Evolutionary conservation across 495 filamentous ascomycete genomes (phyloP).

Genomic region (Penicillium steckii): DNA sequence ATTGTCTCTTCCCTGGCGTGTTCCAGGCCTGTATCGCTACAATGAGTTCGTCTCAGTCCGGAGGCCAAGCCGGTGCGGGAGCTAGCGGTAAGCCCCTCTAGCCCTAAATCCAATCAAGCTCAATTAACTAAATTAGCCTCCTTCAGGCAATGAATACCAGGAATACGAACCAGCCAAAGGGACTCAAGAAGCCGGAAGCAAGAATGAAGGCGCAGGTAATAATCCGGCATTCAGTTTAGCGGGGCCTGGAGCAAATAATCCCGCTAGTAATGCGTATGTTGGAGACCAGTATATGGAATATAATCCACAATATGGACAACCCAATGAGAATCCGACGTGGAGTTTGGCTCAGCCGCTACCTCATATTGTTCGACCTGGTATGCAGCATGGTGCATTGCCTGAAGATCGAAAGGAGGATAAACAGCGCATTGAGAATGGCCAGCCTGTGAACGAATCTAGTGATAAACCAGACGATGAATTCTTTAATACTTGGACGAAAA

Average conservation of each 20-base stretch:
- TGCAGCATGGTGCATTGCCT: constrained; percentile 13
- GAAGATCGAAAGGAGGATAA: background rate
- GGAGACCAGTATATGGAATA: constrained; percentile 14
- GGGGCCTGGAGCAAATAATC: constrained; percentile 6
- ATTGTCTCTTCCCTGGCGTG: background rate
- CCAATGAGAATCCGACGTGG: constrained; percentile 23
- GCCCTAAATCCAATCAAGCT: constrained; percentile 4
- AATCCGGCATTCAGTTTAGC: constrained; percentile 15
- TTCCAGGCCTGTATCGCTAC: background rate
- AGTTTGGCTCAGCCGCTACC: constrained; percentile 30
- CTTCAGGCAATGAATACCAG: background rate
- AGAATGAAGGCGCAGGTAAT: constrained; percentile 8
- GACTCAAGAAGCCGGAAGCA: constrained; percentile 17
- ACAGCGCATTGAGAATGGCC: background rate
- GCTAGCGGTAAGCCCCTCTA: constrained; percentile 4
- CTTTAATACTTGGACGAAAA: constrained; percentile 15
- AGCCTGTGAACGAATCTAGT: background rate
- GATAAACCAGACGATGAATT: constrained; percentile 10
- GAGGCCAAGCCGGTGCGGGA: constrained; percentile 1
- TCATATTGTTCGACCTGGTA: constrained; percentile 28
- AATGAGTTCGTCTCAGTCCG: background rate
- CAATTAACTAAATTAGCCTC: background rate
- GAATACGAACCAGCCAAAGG: constrained; percentile 11
- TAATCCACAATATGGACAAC: constrained; percentile 24
- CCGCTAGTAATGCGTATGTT: constrained; percentile 29